Percentiles rank a stretch among this genome's conserved stretches.
These are phyloP conservation scores for Candida pseudoviswanathii DNA, from an alignment of 1,139 yeast genomes.

Conservation along the genomic window DNA sequence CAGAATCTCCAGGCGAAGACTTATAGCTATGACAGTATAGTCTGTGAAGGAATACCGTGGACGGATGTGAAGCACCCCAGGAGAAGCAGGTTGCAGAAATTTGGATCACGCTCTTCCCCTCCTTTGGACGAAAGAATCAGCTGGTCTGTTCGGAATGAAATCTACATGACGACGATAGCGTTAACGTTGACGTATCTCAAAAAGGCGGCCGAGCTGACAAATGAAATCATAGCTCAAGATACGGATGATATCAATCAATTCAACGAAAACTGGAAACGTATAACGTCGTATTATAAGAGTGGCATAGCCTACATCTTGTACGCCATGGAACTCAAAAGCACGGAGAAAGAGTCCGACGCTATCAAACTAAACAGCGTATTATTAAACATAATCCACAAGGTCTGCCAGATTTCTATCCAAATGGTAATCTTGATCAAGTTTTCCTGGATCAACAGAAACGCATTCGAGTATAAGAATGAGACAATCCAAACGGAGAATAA, in stretches of 20 bases:
- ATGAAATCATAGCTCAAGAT: slow-evolving; percentile 35
- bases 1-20: slow-evolving; percentile 14
- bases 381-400: slow-evolving; percentile 22
- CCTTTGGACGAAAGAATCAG: not conserved
- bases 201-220: slow-evolving; percentile 40
- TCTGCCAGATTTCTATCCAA: slow-evolving; percentile 38
- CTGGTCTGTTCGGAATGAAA: slow-evolving; percentile 38
- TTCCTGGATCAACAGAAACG: slow-evolving; percentile 40
- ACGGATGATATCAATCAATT: slow-evolving; percentile 11
- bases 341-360: not conserved
- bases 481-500: slow-evolving; percentile 36
- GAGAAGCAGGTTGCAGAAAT: slow-evolving; percentile 6
- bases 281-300: slow-evolving; percentile 33
- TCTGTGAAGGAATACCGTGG: slow-evolving; percentile 21
- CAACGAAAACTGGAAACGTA: slow-evolving; percentile 41
- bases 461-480: slow-evolving; percentile 28
- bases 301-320: slow-evolving; percentile 31
- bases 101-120: not conserved
- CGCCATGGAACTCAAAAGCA: slow-evolving; percentile 18
- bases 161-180: slow-evolving; percentile 28
- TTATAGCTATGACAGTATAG: slow-evolving; percentile 2
- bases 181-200: slow-evolving; percentile 32
- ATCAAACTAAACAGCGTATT: slow-evolving; percentile 10
- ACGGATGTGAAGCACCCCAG: slow-evolving; percentile 9
- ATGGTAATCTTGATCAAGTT: slow-evolving; percentile 44